Evolutionary conservation across 140 eudicot genomes (phyloP), one percentile per base, ranked within the genome.

Genomic region (Erigeron philadelphicus): DNA sequence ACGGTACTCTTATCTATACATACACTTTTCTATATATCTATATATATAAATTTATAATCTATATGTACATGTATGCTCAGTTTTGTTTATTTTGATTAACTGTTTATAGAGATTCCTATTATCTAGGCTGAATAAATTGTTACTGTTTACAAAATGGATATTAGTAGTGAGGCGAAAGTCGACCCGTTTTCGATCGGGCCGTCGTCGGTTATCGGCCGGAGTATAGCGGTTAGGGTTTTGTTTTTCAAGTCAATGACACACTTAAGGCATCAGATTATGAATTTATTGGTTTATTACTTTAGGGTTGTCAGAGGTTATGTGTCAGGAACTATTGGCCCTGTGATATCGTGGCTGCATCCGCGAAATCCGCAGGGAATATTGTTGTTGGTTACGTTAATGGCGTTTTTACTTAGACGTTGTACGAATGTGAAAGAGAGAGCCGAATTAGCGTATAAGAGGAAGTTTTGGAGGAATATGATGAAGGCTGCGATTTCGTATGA

Each of bases 381-480:
- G 49, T 71, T 80, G 38, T 71, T 90, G 78, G 90, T 90, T 47
- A 80, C 86, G 0, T 13, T 90, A 17, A 76, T 88, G 48, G 95
- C 95, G 7, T 88, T 90, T 70, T 71, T 88, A 59, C 72, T 90
- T 55, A 85, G 77, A 61, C 83, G 96, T 2, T 85, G 80, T 79
- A 85, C 96, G 1, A 83, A 85, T 75, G 89, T 90, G 45, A 87
- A 88, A 66, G 42, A 11, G 64, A 85, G 74, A 64, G 97, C 96
- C 5, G 96, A 85, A 67, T 82, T 85, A 83, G 97, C 96, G 1
- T 88, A 85, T 63, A 75, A 82, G 78, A 80, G 96, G 79, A 90
- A 88, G 17, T 90, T 90, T 71, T 90, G 97, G 97, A 82, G 89
- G 82, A 90, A 90, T 73, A 90, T 83, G 96, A 90, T 85, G 96